Conservation (phyloP, 75 land plant species). For the Cryptomeria japonica region DNA sequence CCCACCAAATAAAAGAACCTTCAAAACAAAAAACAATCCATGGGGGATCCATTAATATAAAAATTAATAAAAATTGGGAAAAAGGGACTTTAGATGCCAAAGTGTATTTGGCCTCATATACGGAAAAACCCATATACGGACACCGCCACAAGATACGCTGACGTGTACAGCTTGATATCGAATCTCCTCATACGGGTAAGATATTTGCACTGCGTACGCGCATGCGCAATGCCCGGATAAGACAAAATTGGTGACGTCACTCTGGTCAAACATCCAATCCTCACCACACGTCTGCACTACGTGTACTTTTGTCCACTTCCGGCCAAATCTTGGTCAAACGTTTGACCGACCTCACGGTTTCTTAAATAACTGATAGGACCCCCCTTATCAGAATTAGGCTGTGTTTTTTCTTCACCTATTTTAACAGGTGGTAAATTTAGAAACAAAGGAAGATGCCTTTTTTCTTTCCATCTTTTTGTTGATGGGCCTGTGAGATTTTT, state of each 20-base stretch:
- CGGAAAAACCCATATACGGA: neutral
- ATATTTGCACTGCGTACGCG: neutral
- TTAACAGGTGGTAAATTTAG: neutral
- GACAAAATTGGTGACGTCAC: neutral
- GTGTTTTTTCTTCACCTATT: neutral
- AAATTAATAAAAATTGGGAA: too few relatives aligned
- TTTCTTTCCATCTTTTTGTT: too few relatives aligned
- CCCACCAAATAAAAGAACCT: too few relatives aligned
- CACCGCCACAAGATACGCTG: too few relatives aligned
- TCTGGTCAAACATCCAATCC: neutral
- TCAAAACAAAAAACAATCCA: neutral
- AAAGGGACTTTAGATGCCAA: neutral
- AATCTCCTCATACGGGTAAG: neutral
- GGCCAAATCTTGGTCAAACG: neutral
- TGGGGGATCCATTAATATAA: neutral
- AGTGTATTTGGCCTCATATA: neutral
- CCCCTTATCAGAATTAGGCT: neutral
- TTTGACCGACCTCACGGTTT: neutral
- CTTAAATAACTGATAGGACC: neutral
- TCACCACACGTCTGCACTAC: neutral
- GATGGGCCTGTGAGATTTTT: neutral
- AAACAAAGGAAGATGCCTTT: neutral
- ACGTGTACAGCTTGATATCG: neutral
- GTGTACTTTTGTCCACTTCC: neutral
- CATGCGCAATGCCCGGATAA: too few relatives aligned